Percentiles rank a stretch among this genome's conserved stretches.
These are phyloP conservation scores for Hypoxylon sp. DNA, from an alignment of 2,329 filamentous ascomycete species.

Conservation along the genomic window DNA sequence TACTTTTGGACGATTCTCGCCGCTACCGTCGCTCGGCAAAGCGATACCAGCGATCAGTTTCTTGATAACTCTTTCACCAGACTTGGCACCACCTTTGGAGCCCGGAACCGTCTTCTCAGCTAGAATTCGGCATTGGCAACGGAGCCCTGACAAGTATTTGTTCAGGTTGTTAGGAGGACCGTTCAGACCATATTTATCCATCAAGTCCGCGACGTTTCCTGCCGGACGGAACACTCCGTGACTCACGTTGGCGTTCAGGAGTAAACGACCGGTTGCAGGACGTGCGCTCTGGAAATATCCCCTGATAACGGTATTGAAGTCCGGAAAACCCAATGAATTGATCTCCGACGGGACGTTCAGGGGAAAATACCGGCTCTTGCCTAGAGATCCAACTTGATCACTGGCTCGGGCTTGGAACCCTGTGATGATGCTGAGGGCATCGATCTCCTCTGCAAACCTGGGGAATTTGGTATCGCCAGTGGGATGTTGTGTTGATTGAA, in stretches of 20 bases:
- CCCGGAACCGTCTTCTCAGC: slow-evolving; percentile 32
- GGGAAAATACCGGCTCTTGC: slow-evolving; percentile 66
- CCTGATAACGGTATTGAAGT: slow-evolving; percentile 61
- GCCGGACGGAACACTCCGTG: slow-evolving; percentile 66
- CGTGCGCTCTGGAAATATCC: slow-evolving; percentile 71
- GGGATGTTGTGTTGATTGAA: slow-evolving; percentile 60
- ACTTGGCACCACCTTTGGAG: slow-evolving; percentile 40
- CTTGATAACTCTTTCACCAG: slow-evolving; percentile 38
- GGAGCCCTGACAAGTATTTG: slow-evolving; percentile 44
- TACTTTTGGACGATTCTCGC: slow-evolving; percentile 51
- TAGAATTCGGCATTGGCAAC: slow-evolving; percentile 41
- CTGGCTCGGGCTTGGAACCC: slow-evolving; percentile 61
- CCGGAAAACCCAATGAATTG: slow-evolving; percentile 49
- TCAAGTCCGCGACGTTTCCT: slow-evolving; percentile 57
- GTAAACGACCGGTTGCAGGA: slow-evolving; percentile 66
- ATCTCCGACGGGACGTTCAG: slow-evolving; percentile 53
- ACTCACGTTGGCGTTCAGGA: slow-evolving; percentile 70
- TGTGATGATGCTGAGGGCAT: slow-evolving; percentile 68
- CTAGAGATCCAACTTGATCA: slow-evolving; percentile 59
- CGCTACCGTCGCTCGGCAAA: slow-evolving; percentile 54
- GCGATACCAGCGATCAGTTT: slow-evolving; percentile 48
- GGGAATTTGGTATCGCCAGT: slow-evolving; percentile 60
- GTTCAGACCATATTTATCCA: slow-evolving; percentile 42
- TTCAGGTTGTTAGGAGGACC: slow-evolving; percentile 5
- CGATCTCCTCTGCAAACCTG: slow-evolving; percentile 64